A percentile compares a stretch with the other conserved stretches of the same genome.
phyloP scores from a whole-genome alignment of 2,329 filamentous ascomycete genomes.

The Colletotrichum chrysophilum region DNA sequence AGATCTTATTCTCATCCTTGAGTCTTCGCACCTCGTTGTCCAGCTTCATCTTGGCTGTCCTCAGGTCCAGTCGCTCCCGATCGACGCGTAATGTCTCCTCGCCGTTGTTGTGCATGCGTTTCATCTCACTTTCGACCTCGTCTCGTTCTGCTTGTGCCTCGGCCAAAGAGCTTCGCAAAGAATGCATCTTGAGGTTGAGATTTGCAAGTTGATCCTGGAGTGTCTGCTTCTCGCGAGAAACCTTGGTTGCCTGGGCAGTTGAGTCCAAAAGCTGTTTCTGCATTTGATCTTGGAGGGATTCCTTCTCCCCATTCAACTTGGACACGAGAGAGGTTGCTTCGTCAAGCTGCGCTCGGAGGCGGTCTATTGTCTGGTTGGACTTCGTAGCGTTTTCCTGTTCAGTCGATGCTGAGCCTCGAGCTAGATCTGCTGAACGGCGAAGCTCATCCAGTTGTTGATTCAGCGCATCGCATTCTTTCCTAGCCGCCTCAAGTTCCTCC shows the following conservation, averaged over 20 bases:
- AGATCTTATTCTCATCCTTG: conserved; percentile 65
- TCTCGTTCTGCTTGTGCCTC: conserved; percentile 70
- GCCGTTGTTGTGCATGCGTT: conserved; percentile 57
- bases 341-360: conserved; percentile 15
- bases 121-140: conserved; percentile 67
- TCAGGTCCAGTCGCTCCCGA: conserved; percentile 72
- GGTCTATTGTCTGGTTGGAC: conserved; percentile 41
- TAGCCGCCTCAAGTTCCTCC: conserved; percentile 48
- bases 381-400: conserved; percentile 15
- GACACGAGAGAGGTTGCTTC: conserved; percentile 19
- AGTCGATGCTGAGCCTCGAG: conserved; percentile 9
- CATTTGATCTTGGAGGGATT: conserved; percentile 53
- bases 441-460: conserved; percentile 46
- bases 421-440: conserved; percentile 25
- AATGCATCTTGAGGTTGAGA: conserved; percentile 64
- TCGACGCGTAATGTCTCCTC: conserved; percentile 67
- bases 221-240: conserved; percentile 64
- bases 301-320: conserved; percentile 24
- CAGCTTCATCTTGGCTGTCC: conserved; percentile 69
- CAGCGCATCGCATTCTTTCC: conserved; percentile 49
- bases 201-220: conserved; percentile 68
- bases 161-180: conserved; percentile 59
- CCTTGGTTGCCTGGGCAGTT: conserved; percentile 60
- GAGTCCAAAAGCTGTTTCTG: conserved; percentile 64
- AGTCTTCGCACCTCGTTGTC: conserved; percentile 71